Percentiles rank a stretch among this genome's conserved stretches.
Conservation (phyloP, 2,329 filamentous ascomycete genomes). For the Aureobasidium pullulans region DNA sequence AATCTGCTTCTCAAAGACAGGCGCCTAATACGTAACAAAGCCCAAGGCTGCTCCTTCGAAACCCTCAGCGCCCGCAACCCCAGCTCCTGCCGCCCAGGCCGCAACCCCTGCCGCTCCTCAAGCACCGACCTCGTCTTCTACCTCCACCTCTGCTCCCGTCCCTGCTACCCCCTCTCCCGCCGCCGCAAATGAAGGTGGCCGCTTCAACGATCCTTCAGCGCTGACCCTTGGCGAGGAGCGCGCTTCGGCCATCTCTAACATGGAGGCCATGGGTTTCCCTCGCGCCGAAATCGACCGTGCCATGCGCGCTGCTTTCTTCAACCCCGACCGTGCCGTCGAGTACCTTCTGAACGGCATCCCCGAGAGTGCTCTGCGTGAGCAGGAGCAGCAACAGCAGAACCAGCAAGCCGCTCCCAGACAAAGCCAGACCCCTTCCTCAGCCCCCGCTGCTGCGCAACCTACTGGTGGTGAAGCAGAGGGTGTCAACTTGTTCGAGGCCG, state of each 20-base stretch:
- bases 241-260: conserved; percentile 74
- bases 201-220: conserved; percentile 67
- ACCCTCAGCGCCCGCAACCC: conserved; percentile 51
- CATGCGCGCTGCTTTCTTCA: conserved; percentile 94
- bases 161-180: conserved; percentile 45
- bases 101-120: conserved; percentile 50
- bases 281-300: conserved; percentile 82
- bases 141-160: conserved; percentile 43
- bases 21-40: conserved; percentile 36
- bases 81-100: conserved; percentile 35
- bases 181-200: conserved; percentile 34
- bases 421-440: conserved; percentile 28
- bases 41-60: conserved; percentile 58
- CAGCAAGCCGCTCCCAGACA: neutral
- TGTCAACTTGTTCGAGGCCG: conserved; percentile 88
- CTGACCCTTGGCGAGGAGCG: conserved; percentile 79
- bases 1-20: neutral
- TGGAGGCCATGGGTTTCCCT: conserved; percentile 97
- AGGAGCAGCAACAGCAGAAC: conserved; percentile 34
- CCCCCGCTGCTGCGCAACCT: conserved; percentile 30
- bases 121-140: conserved; percentile 50
- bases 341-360: conserved; percentile 92
- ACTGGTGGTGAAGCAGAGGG: conserved; percentile 51
- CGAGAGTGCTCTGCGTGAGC: conserved; percentile 68
- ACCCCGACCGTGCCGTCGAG: conserved; percentile 93